Conservation (phyloP, 1,139 yeast species). For the Zygoascus meyerae region DNA sequence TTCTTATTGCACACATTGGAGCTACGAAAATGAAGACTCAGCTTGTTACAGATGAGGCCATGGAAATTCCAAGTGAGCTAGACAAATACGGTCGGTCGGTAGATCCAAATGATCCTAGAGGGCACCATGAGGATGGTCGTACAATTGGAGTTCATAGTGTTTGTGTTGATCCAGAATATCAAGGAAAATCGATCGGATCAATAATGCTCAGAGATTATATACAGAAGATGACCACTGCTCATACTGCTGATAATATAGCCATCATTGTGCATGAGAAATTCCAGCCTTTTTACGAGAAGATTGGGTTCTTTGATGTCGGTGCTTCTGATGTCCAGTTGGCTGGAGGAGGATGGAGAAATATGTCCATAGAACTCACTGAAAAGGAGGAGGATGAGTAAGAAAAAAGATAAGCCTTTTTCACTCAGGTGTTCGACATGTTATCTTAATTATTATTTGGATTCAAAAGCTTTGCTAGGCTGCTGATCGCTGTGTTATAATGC, state of each 20-base stretch:
- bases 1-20: slow-evolving; percentile 74
- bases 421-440: neutral
- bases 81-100: slow-evolving; percentile 25
- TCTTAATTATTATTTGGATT: slow-evolving; percentile 1
- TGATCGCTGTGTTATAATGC: neutral
- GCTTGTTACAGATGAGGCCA: slow-evolving; percentile 56
- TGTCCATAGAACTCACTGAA: slow-evolving; percentile 43
- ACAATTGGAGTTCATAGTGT: slow-evolving; percentile 79
- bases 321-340: slow-evolving; percentile 54
- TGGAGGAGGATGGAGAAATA: slow-evolving; percentile 59
- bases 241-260: slow-evolving; percentile 71
- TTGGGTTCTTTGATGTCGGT: slow-evolving; percentile 70
- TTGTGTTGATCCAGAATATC: slow-evolving; percentile 72
- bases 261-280: slow-evolving; percentile 67
- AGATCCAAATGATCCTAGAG: slow-evolving; percentile 41
- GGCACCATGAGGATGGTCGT: slow-evolving; percentile 72
- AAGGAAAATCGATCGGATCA: slow-evolving; percentile 77
- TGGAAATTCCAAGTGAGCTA: slow-evolving; percentile 50
- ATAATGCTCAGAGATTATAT: slow-evolving; percentile 80
- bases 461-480: neutral
- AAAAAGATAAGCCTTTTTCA: no score
- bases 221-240: slow-evolving; percentile 83
- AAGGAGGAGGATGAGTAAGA: slow-evolving; percentile 26
- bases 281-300: slow-evolving; percentile 68
- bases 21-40: slow-evolving; percentile 64